phyloP scores from a whole-genome alignment of 805 yeast species.

The Candida michaelii region DNA sequence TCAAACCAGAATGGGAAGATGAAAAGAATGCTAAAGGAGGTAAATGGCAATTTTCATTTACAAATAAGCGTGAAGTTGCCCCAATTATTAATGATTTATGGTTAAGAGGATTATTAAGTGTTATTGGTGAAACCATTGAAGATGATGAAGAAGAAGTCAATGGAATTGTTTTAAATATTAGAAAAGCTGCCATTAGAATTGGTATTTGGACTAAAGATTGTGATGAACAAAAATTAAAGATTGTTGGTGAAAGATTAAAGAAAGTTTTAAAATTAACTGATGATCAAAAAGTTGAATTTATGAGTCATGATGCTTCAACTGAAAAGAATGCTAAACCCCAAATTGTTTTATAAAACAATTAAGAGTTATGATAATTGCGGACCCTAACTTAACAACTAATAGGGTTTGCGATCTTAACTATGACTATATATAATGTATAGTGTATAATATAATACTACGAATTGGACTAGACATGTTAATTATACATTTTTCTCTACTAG shows the following conservation, averaged over 20 bases:
- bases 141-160: constrained; percentile 82
- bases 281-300: constrained; percentile 77
- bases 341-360: constrained; percentile 26
- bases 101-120: constrained; percentile 84
- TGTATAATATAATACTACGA: not conserved
- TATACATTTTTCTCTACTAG: constrained; percentile 3
- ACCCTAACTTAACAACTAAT: too few relatives aligned
- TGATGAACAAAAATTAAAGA: constrained; percentile 58
- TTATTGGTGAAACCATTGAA: constrained; percentile 93
- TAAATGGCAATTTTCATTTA: constrained; percentile 76
- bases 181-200: constrained; percentile 78
- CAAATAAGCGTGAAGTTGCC: constrained; percentile 59
- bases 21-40: constrained; percentile 85
- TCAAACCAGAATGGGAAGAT: constrained; percentile 99
- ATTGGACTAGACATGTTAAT: not conserved
- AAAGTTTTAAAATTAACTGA: constrained; percentile 75
- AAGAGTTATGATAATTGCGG: not conserved
- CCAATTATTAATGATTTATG: constrained; percentile 82
- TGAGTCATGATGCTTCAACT: constrained; percentile 58
- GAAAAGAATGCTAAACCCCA: constrained; percentile 39
- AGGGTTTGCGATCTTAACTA: not conserved
- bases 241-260: constrained; percentile 86
- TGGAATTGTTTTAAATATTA: constrained; percentile 88
- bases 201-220: constrained; percentile 92
- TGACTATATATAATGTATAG: not conserved